Conservation (phyloP, 179 eudicot species). For the Gypsophila paniculata region DNA sequence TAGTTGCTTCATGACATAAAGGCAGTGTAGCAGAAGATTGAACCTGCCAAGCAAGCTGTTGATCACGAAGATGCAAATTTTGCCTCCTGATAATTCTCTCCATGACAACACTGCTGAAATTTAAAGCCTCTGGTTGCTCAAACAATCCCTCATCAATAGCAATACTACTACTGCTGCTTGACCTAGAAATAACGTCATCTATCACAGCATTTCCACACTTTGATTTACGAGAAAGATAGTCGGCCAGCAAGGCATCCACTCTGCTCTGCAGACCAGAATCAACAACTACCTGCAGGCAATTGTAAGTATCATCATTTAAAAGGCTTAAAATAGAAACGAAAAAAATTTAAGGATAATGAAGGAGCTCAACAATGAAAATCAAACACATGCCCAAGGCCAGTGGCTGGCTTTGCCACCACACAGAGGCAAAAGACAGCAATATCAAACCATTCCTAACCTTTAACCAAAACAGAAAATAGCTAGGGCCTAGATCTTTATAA, state of each 20-base stretch:
- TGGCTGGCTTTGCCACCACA: neutral
- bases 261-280: constrained; percentile 56
- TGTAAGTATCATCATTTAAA: constrained; percentile 11
- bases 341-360: neutral
- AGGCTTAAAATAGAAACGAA: neutral
- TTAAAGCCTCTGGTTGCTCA: constrained; percentile 68
- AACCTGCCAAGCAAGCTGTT: constrained; percentile 89
- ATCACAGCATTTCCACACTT: constrained; percentile 37
- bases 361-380: constrained; percentile 1
- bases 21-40: constrained; percentile 11
- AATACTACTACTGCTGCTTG: constrained; percentile 67
- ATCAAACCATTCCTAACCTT: constrained; percentile 2
- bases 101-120: constrained; percentile 45
- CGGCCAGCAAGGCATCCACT: constrained; percentile 54
- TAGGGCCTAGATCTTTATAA: neutral
- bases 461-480: neutral
- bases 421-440: neutral
- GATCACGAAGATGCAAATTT: constrained; percentile 56
- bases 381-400: neutral
- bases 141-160: constrained; percentile 70
- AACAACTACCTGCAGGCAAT: constrained; percentile 47
- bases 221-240: constrained; percentile 55
- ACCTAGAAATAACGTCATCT: constrained; percentile 44
- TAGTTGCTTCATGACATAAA: neutral
- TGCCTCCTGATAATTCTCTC: constrained; percentile 50